These are phyloP conservation scores for Camellia oleifera DNA, from an alignment of 179 eudicot genomes.

Conservation along the genomic window DNA sequence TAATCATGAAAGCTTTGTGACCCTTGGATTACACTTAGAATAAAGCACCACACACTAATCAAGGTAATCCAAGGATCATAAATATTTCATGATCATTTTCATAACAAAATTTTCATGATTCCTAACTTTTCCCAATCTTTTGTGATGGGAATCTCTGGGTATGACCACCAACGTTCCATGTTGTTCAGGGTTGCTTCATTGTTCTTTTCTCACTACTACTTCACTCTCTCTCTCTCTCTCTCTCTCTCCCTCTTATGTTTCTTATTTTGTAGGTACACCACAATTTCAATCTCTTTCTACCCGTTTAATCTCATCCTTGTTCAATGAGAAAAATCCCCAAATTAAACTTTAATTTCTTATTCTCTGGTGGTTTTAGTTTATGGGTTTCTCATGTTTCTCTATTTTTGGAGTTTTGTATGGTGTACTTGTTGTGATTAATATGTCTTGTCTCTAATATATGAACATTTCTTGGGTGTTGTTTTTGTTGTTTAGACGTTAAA, in stretches of 20 bases:
- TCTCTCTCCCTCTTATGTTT: conserved; percentile 24
- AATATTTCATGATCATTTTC: too few species aligned
- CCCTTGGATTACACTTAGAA: too few species aligned
- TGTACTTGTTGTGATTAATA: conserved; percentile 3
- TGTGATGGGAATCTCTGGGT: conserved; percentile 23
- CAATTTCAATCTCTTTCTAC: not conserved
- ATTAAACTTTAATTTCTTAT: not conserved
- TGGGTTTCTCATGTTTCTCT: not conserved
- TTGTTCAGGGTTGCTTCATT: conserved; percentile 42
- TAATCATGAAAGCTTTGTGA: too few species aligned
- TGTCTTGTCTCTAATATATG: not conserved
- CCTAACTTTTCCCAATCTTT: too few species aligned
- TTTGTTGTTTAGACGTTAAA: not conserved
- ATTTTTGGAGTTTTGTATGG: not conserved
- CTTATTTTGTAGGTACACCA: conserved; percentile 58
- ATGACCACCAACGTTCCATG: conserved; percentile 13
- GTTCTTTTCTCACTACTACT: conserved; percentile 47
- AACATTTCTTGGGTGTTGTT: not conserved
- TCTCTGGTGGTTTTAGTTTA: not conserved
- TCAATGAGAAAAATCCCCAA: not conserved
- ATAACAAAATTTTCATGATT: too few species aligned
- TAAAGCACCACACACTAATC: too few species aligned
- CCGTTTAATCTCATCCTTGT: not conserved
- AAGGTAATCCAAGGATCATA: too few species aligned
- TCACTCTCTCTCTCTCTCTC: conserved; percentile 21